These are phyloP conservation scores for Arthrinium phaeospermum DNA, from an alignment of 2,329 filamentous ascomycete species.

Conservation along the genomic window DNA sequence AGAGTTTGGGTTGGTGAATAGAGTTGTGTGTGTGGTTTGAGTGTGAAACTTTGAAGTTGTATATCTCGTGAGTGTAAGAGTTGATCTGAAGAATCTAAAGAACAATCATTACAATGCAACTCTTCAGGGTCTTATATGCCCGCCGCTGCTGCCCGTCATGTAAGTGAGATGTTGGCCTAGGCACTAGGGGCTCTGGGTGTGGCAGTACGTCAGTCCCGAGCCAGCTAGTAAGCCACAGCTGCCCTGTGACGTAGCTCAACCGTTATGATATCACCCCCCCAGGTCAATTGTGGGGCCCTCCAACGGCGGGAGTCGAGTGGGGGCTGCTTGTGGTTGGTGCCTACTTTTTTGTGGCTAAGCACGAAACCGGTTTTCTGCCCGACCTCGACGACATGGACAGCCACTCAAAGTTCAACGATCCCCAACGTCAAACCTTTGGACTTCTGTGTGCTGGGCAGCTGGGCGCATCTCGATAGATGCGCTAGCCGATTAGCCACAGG, in stretches of 20 bases:
- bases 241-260: background rate
- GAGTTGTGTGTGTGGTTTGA: background rate
- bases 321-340: conserved; percentile 3
- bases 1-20: background rate
- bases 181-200: background rate
- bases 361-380: background rate
- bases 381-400: background rate
- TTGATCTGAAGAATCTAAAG: background rate
- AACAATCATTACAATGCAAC: background rate
- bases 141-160: background rate
- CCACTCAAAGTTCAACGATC: conserved; percentile 8
- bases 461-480: background rate
- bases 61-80: background rate
- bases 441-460: background rate
- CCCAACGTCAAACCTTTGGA: background rate
- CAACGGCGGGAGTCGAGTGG: background rate
- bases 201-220: conserved; percentile 5
- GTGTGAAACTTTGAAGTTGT: too few species aligned
- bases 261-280: conserved; percentile 3
- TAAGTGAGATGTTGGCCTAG: background rate
- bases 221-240: conserved; percentile 4
- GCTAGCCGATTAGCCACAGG: background rate
- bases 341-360: conserved; percentile 7
- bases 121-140: background rate
- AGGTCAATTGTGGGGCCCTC: background rate